A percentile compares a stretch with the other conserved stretches of the same genome.
Evolutionary conservation across 1,284 basidiomycete species (phyloP).

Genomic region (Neolentinus lepideus): DNA sequence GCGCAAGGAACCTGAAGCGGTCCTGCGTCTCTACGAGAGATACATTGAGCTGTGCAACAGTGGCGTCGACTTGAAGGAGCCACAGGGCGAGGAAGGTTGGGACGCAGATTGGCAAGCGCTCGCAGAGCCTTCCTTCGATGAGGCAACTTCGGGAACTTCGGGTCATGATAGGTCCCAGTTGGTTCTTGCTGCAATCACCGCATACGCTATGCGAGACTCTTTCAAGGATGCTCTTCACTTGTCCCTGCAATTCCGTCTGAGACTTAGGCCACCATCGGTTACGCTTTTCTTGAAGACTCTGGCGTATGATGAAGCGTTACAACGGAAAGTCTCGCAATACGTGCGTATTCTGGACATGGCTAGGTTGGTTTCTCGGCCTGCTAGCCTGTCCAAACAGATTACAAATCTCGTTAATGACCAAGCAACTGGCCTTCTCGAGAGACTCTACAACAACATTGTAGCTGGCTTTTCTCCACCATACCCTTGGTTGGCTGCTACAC

Average conservation of each 20-base stretch:
- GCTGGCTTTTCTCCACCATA: slow-evolving; percentile 40
- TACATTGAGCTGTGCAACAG: slow-evolving; percentile 19
- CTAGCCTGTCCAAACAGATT: slow-evolving; percentile 42
- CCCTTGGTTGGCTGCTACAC: slow-evolving; percentile 37
- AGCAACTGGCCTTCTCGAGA: slow-evolving; percentile 27
- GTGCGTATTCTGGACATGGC: slow-evolving; percentile 40
- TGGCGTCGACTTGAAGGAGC: slow-evolving; percentile 7
- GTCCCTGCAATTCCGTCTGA: slow-evolving; percentile 30
- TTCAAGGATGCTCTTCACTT: slow-evolving; percentile 45
- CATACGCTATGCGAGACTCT: slow-evolving; percentile 46
- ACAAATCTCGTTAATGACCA: slow-evolving; percentile 30
- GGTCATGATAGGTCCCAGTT: not conserved
- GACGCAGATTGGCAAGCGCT: slow-evolving; percentile 11
- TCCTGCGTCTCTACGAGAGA: slow-evolving; percentile 39
- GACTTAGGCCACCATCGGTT: slow-evolving; percentile 22
- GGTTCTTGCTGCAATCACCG: slow-evolving; percentile 48
- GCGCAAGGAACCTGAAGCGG: slow-evolving; percentile 29
- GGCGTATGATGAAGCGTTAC: slow-evolving; percentile 22
- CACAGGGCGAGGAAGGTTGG: not conserved
- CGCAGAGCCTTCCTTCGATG: slow-evolving; percentile 8
- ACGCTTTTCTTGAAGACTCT: slow-evolving; percentile 23
- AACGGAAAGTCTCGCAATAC: slow-evolving; percentile 34
- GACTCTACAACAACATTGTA: slow-evolving; percentile 41
- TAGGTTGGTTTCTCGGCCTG: slow-evolving; percentile 40
- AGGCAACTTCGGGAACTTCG: slow-evolving; percentile 25